Evolutionary conservation across 805 yeast species (phyloP).

Genomic region (Kluyveromyces aestuarii): DNA sequence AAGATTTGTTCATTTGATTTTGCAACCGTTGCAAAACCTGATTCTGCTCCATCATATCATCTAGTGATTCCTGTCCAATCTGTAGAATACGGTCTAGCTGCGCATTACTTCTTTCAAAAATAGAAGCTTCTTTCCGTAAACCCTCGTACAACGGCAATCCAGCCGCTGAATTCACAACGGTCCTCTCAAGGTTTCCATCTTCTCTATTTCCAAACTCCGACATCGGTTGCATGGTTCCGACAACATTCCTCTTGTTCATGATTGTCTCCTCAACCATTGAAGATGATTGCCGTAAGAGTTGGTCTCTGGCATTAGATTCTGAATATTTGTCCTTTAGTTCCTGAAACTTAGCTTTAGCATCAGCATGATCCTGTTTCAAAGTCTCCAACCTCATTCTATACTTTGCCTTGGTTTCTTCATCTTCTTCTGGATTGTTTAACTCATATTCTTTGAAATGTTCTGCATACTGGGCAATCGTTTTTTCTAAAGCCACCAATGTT

Average conservation of each 20-base stretch:
- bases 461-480: conserved; percentile 57
- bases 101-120: conserved; percentile 58
- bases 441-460: conserved; percentile 45
- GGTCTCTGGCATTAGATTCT: conserved; percentile 18
- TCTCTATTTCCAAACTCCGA: conserved; percentile 14
- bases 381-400: conserved; percentile 51
- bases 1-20: conserved; percentile 50
- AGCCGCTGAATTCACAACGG: conserved; percentile 21
- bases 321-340: conserved; percentile 25
- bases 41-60: conserved; percentile 79
- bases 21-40: conserved; percentile 58
- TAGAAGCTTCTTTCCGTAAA: conserved; percentile 55
- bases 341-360: conserved; percentile 26
- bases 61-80: conserved; percentile 79
- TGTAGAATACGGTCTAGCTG: conserved; percentile 86
- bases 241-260: conserved; percentile 26
- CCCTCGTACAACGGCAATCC: conserved; percentile 44
- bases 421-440: conserved; percentile 16
- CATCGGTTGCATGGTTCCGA: not conserved
- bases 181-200: conserved; percentile 20
- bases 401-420: conserved; percentile 27
- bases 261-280: conserved; percentile 19
- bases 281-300: conserved; percentile 18
- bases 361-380: conserved; percentile 36
- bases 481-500: conserved; percentile 61